phyloP scores from a whole-genome alignment of 495 filamentous ascomycete genomes.

The Terfezia claveryi region DNA sequence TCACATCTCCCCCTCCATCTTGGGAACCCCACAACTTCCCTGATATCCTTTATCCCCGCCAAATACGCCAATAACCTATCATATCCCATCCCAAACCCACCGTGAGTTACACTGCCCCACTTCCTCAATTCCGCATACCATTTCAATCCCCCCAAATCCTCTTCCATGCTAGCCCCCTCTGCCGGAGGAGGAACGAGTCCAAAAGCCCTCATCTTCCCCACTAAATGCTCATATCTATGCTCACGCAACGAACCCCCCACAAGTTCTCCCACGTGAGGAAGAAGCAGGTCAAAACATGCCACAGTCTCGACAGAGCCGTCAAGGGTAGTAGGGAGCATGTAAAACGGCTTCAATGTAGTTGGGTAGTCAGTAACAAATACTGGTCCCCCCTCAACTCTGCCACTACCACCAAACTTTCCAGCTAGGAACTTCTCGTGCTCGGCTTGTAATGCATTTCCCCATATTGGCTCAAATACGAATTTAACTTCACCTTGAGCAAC shows the following conservation, averaged over 20 bases:
- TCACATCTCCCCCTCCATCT: constrained; percentile 81
- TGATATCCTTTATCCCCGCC: constrained; percentile 58
- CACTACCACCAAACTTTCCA: constrained; percentile 33
- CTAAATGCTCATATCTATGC: constrained; percentile 48
- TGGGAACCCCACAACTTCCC: constrained; percentile 75
- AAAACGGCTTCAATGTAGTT: constrained; percentile 71
- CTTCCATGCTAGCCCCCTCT: constrained; percentile 4
- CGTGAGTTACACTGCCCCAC: constrained; percentile 88
- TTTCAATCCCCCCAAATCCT: constrained; percentile 36
- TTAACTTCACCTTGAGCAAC: constrained; percentile 24
- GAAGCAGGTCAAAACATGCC: constrained; percentile 84
- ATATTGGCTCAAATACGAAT: constrained; percentile 46
- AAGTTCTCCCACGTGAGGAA: constrained; percentile 75
- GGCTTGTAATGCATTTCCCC: constrained; percentile 57
- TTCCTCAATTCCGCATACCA: constrained; percentile 93
- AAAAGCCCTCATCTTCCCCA: constrained; percentile 47
- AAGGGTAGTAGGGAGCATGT: constrained; percentile 39
- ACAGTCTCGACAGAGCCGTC: constrained; percentile 35
- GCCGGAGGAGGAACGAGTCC: constrained; percentile 18
- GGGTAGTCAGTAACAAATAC: constrained; percentile 93
- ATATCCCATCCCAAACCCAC: constrained; percentile 86
- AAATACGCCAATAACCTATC: constrained; percentile 78
- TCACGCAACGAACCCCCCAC: constrained; percentile 87
- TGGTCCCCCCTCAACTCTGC: constrained; percentile 27
- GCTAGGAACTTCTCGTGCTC: constrained; percentile 90